These are phyloP conservation scores for Fusarium xyrophilum DNA, from an alignment of 2,329 filamentous ascomycete genomes.

Conservation along the genomic window DNA sequence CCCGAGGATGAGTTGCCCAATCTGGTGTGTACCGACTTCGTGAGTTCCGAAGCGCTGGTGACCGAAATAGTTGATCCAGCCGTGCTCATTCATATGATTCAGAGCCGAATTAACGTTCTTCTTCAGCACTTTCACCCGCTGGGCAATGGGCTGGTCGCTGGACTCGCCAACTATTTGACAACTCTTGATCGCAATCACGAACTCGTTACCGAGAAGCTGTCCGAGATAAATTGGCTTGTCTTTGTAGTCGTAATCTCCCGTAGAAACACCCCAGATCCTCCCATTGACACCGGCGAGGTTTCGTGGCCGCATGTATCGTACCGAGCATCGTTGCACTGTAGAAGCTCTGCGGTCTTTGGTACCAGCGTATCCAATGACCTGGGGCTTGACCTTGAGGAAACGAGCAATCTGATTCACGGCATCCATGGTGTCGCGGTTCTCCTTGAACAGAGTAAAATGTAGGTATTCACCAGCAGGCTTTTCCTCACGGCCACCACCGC, in stretches of 20 bases:
- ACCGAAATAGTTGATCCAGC: slow-evolving; percentile 98
- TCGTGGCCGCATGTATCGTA: slow-evolving; percentile 58
- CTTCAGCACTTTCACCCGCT: slow-evolving; percentile 44
- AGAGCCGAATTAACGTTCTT: slow-evolving; percentile 64
- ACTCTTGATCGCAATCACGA: slow-evolving; percentile 88
- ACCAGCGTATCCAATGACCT: slow-evolving; percentile 77
- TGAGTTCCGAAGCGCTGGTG: slow-evolving; percentile 97
- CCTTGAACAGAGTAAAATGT: slow-evolving; percentile 93
- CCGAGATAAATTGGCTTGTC: slow-evolving; percentile 78
- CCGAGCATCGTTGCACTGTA: slow-evolving; percentile 82
- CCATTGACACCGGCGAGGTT: slow-evolving; percentile 70
- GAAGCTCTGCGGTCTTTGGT: slow-evolving; percentile 91
- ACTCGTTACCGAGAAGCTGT: slow-evolving; percentile 87
- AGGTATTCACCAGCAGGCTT: slow-evolving; percentile 72
- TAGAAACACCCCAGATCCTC: slow-evolving; percentile 66
- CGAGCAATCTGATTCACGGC: slow-evolving; percentile 78
- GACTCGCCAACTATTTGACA: slow-evolving; percentile 66
- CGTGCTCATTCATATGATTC: slow-evolving; percentile 71
- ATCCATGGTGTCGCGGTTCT: slow-evolving; percentile 97
- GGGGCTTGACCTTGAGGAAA: slow-evolving; percentile 74
- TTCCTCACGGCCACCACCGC: slow-evolving; percentile 39
- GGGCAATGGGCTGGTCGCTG: slow-evolving; percentile 32
- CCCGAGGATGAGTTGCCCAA: slow-evolving; percentile 84
- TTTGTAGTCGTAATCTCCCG: slow-evolving; percentile 85
- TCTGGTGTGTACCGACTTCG: slow-evolving; percentile 80